A percentile compares a stretch with the other conserved stretches of the same genome.
Conservation (phyloP, 2,329 filamentous ascomycete species). For the Aspergillus luchuensis region DNA sequence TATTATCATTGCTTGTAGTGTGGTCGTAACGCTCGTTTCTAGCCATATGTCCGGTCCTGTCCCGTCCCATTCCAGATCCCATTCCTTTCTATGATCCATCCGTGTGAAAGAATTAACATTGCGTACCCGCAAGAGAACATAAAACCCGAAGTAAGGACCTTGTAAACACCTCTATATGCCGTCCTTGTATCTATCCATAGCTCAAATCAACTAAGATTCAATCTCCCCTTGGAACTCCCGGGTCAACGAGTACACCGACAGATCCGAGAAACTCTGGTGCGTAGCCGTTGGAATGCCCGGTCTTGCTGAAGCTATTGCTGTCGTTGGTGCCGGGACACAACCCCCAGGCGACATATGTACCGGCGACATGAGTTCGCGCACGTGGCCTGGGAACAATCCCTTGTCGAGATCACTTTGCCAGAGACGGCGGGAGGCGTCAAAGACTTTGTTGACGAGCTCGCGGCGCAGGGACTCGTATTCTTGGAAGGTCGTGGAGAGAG, state of each 20-base stretch:
- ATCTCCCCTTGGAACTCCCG: constrained; percentile 9
- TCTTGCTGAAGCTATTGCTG: not conserved
- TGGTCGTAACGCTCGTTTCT: too few species aligned
- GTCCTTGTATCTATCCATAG: not conserved
- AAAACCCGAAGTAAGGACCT: not conserved
- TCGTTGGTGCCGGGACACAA: not conserved
- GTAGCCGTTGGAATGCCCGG: not conserved
- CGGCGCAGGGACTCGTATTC: constrained; percentile 38
- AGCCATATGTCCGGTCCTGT: too few species aligned
- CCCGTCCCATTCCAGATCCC: too few species aligned
- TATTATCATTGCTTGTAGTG: too few species aligned
- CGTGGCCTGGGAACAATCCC: constrained; percentile 11
- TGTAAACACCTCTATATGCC: not conserved
- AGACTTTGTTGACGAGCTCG: constrained; percentile 39
- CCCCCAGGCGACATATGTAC: not conserved
- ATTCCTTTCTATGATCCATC: not conserved
- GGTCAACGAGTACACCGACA: constrained; percentile 8
- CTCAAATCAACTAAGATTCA: not conserved
- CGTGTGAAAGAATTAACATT: not conserved
- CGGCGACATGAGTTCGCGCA: constrained; percentile 6
- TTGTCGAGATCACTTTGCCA: constrained; percentile 19
- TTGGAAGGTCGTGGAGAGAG: constrained; percentile 29
- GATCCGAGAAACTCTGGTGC: constrained; percentile 8
- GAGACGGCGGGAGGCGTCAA: constrained; percentile 25
- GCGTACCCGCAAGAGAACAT: not conserved